Evolutionary conservation across 768 basidiomycete species (phyloP).

Genomic region (Rhodosporidiobolus sp.): DNA sequence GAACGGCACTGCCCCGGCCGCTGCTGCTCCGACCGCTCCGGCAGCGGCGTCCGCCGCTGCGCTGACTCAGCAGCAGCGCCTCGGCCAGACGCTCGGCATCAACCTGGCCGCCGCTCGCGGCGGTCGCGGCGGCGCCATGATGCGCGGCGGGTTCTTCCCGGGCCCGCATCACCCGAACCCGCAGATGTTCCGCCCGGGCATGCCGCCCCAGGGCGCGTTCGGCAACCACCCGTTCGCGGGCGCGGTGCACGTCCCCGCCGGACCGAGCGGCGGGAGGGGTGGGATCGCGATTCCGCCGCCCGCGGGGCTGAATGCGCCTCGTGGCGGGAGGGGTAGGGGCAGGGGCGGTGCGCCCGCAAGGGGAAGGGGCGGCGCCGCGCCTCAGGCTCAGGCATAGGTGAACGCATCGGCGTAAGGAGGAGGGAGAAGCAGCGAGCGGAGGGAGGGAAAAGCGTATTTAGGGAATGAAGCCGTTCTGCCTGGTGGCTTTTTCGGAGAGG

Average conservation of each 20-base stretch:
- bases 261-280: slow-evolving; percentile 1
- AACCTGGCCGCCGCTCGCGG: background rate
- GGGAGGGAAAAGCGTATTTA: too few species aligned
- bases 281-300: slow-evolving; percentile 22
- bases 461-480: too few species aligned
- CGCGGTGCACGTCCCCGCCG: background rate
- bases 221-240: slow-evolving; percentile 15
- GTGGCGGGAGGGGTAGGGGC: background rate
- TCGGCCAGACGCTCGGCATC: slow-evolving; percentile 33
- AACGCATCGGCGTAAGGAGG: too few species aligned
- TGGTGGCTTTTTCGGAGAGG: too few species aligned
- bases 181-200: background rate
- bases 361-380: background rate
- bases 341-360: background rate
- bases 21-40: background rate
- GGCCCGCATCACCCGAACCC: background rate
- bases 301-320: background rate
- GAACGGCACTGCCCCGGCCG: slow-evolving; percentile 12
- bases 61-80: slow-evolving; percentile 25
- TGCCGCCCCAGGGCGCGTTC: background rate
- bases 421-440: too few species aligned
- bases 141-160: slow-evolving; percentile 17
- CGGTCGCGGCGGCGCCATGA: too few species aligned
- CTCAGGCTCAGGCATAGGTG: too few species aligned
- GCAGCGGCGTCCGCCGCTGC: background rate